phyloP scores from a whole-genome alignment of 2,329 filamentous ascomycete genomes.

The Fusarium sulawesiense region DNA sequence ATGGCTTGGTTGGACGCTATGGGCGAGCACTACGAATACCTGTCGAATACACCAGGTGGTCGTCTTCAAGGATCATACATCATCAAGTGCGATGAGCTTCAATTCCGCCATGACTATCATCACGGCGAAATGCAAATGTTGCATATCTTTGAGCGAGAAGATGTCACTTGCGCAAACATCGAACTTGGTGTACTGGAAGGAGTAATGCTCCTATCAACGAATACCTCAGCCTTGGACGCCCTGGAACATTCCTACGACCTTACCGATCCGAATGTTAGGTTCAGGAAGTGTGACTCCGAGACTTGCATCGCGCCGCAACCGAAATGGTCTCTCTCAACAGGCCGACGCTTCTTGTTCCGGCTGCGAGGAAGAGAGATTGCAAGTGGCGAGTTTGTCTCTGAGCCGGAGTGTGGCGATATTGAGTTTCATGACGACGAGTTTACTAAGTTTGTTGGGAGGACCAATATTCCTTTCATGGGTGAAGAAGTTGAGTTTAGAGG shows the following conservation, averaged over 20 bases:
- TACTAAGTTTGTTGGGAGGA: background rate
- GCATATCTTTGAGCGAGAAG: background rate
- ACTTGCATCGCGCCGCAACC: background rate
- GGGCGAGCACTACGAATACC: background rate
- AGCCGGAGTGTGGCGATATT: background rate
- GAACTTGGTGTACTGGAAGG: background rate
- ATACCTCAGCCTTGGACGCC: background rate
- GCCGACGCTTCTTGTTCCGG: background rate
- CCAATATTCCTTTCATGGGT: background rate
- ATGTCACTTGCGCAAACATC: fast-evolving
- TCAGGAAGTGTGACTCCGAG: background rate
- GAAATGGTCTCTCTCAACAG: background rate
- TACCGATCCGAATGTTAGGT: background rate
- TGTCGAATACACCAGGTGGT: background rate
- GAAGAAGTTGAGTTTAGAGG: background rate
- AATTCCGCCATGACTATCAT: background rate
- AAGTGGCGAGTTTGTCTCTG: background rate
- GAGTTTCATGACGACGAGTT: background rate
- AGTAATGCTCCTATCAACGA: background rate
- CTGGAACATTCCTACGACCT: background rate
- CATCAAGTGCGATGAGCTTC: background rate
- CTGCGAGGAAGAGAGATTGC: background rate
- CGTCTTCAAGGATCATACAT: background rate
- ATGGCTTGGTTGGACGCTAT: background rate
- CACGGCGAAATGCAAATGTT: background rate